Evolutionary conservation across 2,329 filamentous ascomycete species (phyloP).

Genomic region (Trichoderma guizhouense): DNA sequence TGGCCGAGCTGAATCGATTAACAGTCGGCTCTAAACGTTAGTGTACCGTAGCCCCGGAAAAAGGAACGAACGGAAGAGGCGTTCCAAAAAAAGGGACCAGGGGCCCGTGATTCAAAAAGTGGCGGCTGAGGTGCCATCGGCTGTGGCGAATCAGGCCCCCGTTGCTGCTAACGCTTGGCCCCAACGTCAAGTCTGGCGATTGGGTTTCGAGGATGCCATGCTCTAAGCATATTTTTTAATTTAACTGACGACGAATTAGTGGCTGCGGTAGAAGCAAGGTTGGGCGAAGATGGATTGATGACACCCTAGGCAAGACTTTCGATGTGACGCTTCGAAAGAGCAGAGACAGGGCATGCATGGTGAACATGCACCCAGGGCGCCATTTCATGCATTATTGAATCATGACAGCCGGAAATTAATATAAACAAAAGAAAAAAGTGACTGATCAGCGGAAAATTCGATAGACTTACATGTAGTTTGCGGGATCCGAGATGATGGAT

Average conservation of each 20-base stretch:
- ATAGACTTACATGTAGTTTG: neutral
- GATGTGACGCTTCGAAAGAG: neutral
- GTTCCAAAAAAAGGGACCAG: neutral
- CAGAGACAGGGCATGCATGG: neutral
- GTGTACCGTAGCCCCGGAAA: neutral
- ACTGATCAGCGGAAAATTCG: neutral
- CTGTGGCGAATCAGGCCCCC: neutral
- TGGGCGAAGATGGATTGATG: neutral
- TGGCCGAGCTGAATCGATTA: neutral
- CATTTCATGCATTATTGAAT: neutral
- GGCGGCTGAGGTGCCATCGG: conserved; percentile 8
- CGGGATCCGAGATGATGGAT: neutral
- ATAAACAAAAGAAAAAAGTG: neutral
- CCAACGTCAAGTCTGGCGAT: neutral
- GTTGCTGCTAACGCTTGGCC: neutral
- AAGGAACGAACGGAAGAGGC: neutral
- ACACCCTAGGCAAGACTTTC: neutral
- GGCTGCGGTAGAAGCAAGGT: neutral
- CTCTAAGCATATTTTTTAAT: neutral
- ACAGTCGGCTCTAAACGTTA: neutral
- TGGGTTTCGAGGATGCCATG: neutral
- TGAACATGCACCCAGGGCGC: neutral
- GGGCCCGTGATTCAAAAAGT: neutral
- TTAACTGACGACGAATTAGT: neutral
- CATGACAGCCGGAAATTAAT: conserved; percentile 2